Conservation (phyloP, 2,329 filamentous ascomycete species). For the Rhinocladiella mackenziei region DNA sequence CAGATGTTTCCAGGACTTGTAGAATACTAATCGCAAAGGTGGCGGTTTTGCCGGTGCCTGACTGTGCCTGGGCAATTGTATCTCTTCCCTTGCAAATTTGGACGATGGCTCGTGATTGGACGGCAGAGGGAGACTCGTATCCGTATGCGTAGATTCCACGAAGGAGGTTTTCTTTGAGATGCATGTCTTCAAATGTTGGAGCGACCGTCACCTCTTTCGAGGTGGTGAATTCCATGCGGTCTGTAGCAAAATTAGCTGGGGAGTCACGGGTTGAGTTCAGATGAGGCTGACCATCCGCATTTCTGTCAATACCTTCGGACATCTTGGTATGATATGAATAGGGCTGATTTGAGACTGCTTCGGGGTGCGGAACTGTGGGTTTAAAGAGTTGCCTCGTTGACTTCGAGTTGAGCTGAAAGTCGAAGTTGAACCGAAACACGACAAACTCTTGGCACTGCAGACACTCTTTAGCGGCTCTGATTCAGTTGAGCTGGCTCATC, state of each 20-base stretch:
- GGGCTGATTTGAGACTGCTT: background rate
- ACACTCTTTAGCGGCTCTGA: no score
- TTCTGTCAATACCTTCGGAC: slow-evolving; percentile 90
- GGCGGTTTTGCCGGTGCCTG: slow-evolving; percentile 92
- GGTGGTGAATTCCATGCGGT: slow-evolving; percentile 96
- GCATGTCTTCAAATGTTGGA: slow-evolving; percentile 93
- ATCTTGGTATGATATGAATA: slow-evolving; percentile 53
- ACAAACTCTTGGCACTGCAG: background rate
- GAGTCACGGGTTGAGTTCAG: background rate
- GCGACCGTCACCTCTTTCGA: slow-evolving; percentile 94
- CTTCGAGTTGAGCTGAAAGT: no score
- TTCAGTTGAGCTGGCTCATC: no score
- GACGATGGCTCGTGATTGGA: slow-evolving; percentile 96
- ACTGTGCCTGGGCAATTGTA: slow-evolving; percentile 97
- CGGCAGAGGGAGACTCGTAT: slow-evolving; percentile 95
- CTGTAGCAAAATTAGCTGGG: slow-evolving; percentile 38
- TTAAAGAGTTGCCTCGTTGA: no score
- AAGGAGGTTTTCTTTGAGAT: slow-evolving; percentile 92
- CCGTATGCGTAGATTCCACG: slow-evolving; percentile 98
- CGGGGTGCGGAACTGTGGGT: no score
- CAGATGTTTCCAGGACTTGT: slow-evolving; percentile 89
- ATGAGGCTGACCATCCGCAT: slow-evolving; percentile 61
- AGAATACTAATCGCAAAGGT: slow-evolving; percentile 96
- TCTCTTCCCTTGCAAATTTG: slow-evolving; percentile 99
- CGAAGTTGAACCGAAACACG: no score